Base-by-base conservation (phyloP, 176 grass and related monocot genomes). In the Bolboschoenus planiculmis region DNA sequence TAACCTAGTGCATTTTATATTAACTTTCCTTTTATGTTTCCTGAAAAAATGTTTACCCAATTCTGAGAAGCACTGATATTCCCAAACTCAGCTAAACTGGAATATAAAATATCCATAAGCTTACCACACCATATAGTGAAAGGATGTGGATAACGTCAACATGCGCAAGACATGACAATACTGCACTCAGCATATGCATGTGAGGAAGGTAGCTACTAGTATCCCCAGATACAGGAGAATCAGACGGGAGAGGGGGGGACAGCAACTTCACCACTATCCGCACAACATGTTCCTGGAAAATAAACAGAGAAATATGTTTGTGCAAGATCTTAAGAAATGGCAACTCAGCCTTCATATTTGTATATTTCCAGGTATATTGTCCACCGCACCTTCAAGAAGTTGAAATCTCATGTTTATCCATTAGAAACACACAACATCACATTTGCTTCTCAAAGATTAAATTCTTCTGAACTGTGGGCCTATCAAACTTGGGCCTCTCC, bases 101-200 rank as follows among this genome's bases (percentile, higher is more conserved):
- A 20, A 34, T 66, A 8, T 66, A 66, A 36, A 65, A 18, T 18
- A 65, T 34, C 61, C 61, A 65, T 34, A 37, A 67, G 34, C 80
- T 83, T 88, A 94, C 95, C 95, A 94, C 87, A 46, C 95, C 95
- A 75, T 91, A 92, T 81, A 97, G 86, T 58, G 95, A 90, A 86
- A 97, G 89, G 40, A 97, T 94, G 85, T 97, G 95, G 78, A 91
- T 83, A 63, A 56, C 87, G 78, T 97, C 95, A 16, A 78, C 92
- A 85, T 87, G 80, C 81, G 88, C 92, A 51, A 97, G 71, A 66
- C 92, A 79, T 31, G 90, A 90, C 66, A 97, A 87, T 80, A 94
- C 77, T 81, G 89, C 90, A 81, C 86, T 92, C 21, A 97, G 65
- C 11, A 85, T 90, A 78, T 92, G 83, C 85, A 91, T 94, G 59